phyloP scores from a whole-genome alignment of 257 asterid species.

The Marsdenia floribunda region DNA sequence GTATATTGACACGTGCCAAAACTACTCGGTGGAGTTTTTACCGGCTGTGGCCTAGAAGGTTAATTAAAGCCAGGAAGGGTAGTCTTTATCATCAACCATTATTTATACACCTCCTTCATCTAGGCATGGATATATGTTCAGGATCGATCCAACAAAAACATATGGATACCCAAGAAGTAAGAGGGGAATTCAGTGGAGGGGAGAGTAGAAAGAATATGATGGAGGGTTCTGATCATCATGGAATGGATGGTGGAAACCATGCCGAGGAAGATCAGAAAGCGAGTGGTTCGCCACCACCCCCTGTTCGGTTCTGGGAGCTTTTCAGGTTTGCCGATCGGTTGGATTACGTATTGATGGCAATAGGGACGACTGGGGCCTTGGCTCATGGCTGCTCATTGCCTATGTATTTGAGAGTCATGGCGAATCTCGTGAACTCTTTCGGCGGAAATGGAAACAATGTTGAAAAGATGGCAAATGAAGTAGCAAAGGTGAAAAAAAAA shows the following conservation, averaged over 20 bases:
- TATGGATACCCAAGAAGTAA: constrained; percentile 6
- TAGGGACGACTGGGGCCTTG: constrained; percentile 87
- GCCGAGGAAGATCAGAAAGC: constrained; percentile 26
- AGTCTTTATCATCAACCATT: no score
- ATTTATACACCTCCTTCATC: no score
- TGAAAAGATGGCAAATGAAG: constrained; percentile 94
- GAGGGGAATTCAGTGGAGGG: background rate
- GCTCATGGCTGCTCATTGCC: constrained; percentile 95
- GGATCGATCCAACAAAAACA: background rate
- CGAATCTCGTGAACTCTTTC: constrained; percentile 96
- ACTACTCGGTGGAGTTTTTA: no score
- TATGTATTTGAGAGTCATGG: constrained; percentile 83
- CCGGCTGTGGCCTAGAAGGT: no score
- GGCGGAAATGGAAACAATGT: constrained; percentile 85
- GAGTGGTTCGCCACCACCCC: constrained; percentile 39
- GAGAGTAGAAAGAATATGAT: constrained; percentile 18
- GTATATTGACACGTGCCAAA: no score
- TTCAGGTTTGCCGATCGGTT: constrained; percentile 90
- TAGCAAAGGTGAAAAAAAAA: constrained; percentile 50
- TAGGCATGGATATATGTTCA: no score
- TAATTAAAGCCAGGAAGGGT: no score
- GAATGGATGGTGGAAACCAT: no score
- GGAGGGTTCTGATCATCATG: constrained; percentile 32
- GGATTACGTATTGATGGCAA: constrained; percentile 66
- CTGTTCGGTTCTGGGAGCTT: constrained; percentile 52